Evolutionary conservation across 805 yeast genomes (phyloP).

Genomic region (Saturnispora halmiae): DNA sequence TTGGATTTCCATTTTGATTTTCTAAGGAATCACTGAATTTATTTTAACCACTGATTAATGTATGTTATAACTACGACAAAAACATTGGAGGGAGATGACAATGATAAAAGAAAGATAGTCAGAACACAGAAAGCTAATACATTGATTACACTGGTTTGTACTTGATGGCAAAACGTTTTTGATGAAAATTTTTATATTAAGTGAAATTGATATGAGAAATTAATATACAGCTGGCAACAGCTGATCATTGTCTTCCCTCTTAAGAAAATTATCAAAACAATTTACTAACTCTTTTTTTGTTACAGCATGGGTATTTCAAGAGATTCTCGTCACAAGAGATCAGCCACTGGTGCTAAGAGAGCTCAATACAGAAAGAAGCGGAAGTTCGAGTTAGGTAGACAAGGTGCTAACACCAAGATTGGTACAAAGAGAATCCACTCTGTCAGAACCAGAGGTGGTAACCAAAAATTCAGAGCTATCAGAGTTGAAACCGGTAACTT

Average conservation of each 20-base stretch:
- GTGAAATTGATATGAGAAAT: too few relatives aligned
- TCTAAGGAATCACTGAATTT: background rate
- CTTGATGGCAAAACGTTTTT: too few relatives aligned
- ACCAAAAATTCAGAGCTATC: conserved; percentile 99
- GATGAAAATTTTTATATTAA: too few relatives aligned
- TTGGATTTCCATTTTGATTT: background rate
- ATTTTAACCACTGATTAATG: conserved; percentile 19
- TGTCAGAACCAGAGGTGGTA: conserved; percentile 99
- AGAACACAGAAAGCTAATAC: too few relatives aligned
- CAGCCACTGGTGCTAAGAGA: conserved; percentile 99
- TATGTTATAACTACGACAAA: conserved; percentile 13
- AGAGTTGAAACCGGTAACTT: conserved; percentile 99
- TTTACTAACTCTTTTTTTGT: too few relatives aligned
- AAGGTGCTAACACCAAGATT: conserved; percentile 98
- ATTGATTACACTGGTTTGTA: too few relatives aligned
- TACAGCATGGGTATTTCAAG: conserved; percentile 95
- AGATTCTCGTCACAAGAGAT: conserved; percentile 99
- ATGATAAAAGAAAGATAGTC: background rate
- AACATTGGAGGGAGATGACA: background rate
- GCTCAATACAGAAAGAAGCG: conserved; percentile 99
- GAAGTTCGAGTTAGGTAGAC: conserved; percentile 99
- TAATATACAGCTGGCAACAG: too few relatives aligned
- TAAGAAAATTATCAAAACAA: too few relatives aligned
- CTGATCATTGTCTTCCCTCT: too few relatives aligned
- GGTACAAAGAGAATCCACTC: conserved; percentile 98